These are phyloP conservation scores for Nakataea oryzae DNA, from an alignment of 2,329 filamentous ascomycete genomes.

Conservation along the genomic window DNA sequence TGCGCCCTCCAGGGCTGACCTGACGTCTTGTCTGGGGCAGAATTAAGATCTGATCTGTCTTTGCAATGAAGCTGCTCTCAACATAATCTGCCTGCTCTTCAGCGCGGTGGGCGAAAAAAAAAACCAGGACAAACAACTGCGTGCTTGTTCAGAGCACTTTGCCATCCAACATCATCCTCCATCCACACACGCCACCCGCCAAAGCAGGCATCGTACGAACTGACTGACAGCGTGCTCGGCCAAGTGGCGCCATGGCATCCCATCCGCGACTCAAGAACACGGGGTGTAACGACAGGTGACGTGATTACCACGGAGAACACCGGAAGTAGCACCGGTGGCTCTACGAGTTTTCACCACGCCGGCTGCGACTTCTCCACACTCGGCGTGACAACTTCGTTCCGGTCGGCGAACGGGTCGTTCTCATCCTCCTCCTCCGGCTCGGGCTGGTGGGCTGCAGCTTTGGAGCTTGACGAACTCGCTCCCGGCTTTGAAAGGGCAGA, in stretches of 20 bases:
- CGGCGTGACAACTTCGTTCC: constrained; percentile 50
- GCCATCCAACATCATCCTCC: neutral
- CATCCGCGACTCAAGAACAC: neutral
- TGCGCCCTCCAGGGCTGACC: too few relatives aligned
- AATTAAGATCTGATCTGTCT: neutral
- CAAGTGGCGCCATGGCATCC: neutral
- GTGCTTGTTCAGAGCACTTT: neutral
- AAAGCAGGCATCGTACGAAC: neutral
- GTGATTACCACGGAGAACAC: neutral
- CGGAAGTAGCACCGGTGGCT: neutral
- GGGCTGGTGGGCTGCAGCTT: constrained; percentile 22
- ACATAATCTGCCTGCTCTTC: too few relatives aligned
- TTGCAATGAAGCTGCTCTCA: too few relatives aligned
- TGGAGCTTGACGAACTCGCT: constrained; percentile 21
- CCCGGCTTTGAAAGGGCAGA: constrained; percentile 34
- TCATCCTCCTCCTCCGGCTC: constrained; percentile 59
- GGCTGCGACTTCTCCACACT: constrained; percentile 26
- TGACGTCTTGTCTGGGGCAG: neutral
- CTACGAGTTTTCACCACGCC: constrained; percentile 16
- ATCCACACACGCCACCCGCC: neutral
- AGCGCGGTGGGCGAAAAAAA: neutral
- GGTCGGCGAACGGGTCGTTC: constrained; percentile 81
- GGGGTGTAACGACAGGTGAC: neutral
- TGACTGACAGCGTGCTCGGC: too few relatives aligned
- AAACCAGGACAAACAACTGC: neutral